These are phyloP conservation scores for Pythium coloratum DNA, from an alignment of 352 stramenopile genomes.

Conservation along the genomic window DNA sequence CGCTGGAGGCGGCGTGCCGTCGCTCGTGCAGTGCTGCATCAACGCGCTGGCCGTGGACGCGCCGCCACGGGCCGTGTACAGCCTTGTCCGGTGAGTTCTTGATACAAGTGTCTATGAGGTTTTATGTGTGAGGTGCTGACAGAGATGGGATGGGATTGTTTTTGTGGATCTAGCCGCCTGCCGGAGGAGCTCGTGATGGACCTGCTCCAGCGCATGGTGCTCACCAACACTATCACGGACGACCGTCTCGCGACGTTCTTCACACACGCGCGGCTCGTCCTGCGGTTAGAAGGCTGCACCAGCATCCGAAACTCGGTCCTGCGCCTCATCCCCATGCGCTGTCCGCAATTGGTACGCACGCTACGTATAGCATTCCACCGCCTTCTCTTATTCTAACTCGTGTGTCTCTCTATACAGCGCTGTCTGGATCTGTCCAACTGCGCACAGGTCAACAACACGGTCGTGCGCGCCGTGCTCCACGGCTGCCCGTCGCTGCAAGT, in stretches of 20 bases:
- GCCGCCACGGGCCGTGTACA: slow-evolving; percentile 54
- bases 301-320: slow-evolving; percentile 86
- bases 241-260: slow-evolving; percentile 84
- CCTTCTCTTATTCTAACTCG: background rate
- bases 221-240: slow-evolving; percentile 74
- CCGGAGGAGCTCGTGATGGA: slow-evolving; percentile 83
- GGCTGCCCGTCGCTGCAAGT: slow-evolving; percentile 75
- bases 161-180: slow-evolving; percentile 43
- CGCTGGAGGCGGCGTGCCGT: slow-evolving; percentile 30
- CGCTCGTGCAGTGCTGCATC: slow-evolving; percentile 65
- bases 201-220: slow-evolving; percentile 70
- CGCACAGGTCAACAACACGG: slow-evolving; percentile 85
- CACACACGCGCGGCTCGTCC: slow-evolving; percentile 67
- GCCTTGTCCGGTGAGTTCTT: slow-evolving; percentile 53
- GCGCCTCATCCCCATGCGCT: slow-evolving; percentile 83
- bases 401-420: slow-evolving; percentile 36
- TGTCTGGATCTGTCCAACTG: slow-evolving; percentile 85
- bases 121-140: background rate
- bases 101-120: background rate
- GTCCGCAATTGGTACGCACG: slow-evolving; percentile 66
- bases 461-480: slow-evolving; percentile 78
- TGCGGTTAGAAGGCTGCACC: slow-evolving; percentile 70
- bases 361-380: background rate
- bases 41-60: slow-evolving; percentile 51
- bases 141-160: background rate